Conservation (phyloP, 768 basidiomycete species). For the Tricholoma sp. region DNA sequence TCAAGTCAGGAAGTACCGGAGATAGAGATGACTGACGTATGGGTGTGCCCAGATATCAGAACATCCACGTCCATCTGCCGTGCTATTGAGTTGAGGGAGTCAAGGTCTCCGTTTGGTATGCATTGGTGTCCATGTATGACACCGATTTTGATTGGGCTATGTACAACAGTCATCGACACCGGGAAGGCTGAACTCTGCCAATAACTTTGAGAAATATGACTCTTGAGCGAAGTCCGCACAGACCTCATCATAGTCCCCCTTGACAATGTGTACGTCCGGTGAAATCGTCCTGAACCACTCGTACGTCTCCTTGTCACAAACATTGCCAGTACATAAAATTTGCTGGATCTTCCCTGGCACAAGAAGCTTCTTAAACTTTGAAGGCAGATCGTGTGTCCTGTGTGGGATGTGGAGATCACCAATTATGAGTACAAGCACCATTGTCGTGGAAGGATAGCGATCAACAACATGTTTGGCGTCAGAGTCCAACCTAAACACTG, state of each 20-base stretch:
- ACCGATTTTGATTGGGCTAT: constrained; percentile 86
- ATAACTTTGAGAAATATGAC: background rate
- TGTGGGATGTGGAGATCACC: constrained; percentile 98
- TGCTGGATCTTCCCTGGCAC: constrained; percentile 97
- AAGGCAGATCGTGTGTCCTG: constrained; percentile 81
- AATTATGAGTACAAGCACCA: constrained; percentile 94
- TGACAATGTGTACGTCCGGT: constrained; percentile 85
- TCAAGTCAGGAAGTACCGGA: background rate
- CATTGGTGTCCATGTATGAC: constrained; percentile 92
- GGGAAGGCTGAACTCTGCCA: constrained; percentile 66
- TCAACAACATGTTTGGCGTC: background rate
- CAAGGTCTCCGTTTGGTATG: constrained; percentile 87
- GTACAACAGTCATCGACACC: constrained; percentile 71
- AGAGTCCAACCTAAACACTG: background rate
- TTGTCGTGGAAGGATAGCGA: constrained; percentile 32
- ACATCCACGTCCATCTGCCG: constrained; percentile 98
- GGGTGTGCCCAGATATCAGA: constrained; percentile 88
- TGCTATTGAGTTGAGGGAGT: constrained; percentile 83
- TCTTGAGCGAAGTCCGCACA: constrained; percentile 11
- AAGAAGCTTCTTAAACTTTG: constrained; percentile 95
- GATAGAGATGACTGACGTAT: constrained; percentile 55
- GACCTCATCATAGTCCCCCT: constrained; percentile 96
- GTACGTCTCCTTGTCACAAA: constrained; percentile 95
- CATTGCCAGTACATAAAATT: constrained; percentile 95
- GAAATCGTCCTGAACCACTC: constrained; percentile 95